These are phyloP conservation scores for Vanderwaltozyma polyspora DNA, from an alignment of 805 yeast genomes.

Conservation along the genomic window DNA sequence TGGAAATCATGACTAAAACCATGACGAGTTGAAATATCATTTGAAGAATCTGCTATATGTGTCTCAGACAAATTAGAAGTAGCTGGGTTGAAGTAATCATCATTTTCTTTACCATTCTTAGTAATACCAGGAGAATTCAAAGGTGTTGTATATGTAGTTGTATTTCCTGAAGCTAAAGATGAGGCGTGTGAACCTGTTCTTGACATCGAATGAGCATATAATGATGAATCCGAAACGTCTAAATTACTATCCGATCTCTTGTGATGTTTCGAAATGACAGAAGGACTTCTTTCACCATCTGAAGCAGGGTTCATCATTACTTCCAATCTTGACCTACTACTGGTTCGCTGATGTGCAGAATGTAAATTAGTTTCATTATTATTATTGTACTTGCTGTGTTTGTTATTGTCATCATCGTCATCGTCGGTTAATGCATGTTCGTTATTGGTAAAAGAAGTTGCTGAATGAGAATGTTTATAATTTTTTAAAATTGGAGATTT, in stretches of 20 bases:
- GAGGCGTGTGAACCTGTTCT: constrained; percentile 24
- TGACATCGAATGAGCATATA: constrained; percentile 6
- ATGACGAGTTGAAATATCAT: background rate
- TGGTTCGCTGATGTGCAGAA: background rate
- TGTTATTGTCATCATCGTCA: constrained; percentile 9
- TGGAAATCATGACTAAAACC: background rate
- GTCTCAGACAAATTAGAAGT: background rate
- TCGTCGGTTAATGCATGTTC: constrained; percentile 25
- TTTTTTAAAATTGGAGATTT: constrained; percentile 60
- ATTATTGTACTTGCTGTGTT: background rate
- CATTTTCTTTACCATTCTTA: constrained; percentile 2
- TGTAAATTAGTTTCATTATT: background rate
- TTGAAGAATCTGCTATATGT: background rate
- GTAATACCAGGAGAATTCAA: constrained; percentile 23
- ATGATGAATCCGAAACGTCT: background rate
- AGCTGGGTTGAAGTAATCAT: constrained; percentile 14
- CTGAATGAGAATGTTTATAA: constrained; percentile 8
- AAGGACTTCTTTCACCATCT: constrained; percentile 11
- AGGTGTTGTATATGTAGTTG: constrained; percentile 26
- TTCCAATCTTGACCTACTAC: background rate
- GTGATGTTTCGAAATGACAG: constrained; percentile 11
- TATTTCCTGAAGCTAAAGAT: constrained; percentile 15
- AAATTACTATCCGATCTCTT: constrained; percentile 1
- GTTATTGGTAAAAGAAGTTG: constrained; percentile 12
- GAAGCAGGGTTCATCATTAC: constrained; percentile 10